Conservation (phyloP, 108 stramenopile genomes). For the Cafeteria roenbergensis region DNA sequence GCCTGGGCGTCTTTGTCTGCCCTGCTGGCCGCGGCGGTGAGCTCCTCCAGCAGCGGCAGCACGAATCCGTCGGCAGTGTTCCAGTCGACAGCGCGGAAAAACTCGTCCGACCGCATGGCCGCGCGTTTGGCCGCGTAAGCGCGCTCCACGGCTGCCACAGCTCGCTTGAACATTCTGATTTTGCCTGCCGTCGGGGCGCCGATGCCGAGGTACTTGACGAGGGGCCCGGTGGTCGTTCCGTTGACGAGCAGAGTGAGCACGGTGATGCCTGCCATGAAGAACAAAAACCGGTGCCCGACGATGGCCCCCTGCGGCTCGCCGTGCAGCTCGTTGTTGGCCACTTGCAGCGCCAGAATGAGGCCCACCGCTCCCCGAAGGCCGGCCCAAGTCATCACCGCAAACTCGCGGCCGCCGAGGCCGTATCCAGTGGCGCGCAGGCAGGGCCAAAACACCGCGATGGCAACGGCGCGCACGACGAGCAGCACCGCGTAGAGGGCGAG, state of each 20-base stretch:
- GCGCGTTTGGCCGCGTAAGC: too few species aligned
- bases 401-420: constrained; percentile 14
- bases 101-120: too few species aligned
- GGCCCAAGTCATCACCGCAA: constrained; percentile 29
- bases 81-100: too few species aligned
- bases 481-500: constrained; percentile 31
- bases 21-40: too few species aligned
- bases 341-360: constrained; percentile 41
- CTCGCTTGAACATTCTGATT: too few species aligned
- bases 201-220: constrained; percentile 24
- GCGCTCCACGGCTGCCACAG: too few species aligned
- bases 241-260: constrained; percentile 39
- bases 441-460: constrained; percentile 23
- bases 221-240: constrained; percentile 32
- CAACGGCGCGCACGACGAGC: constrained; percentile 26
- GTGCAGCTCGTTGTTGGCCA: constrained; percentile 26
- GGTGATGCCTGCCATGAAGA: constrained; percentile 40
- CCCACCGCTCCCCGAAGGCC: constrained; percentile 51
- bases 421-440: constrained; percentile 6
- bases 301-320: too few species aligned
- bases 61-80: too few species aligned
- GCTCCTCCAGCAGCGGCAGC: too few species aligned
- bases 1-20: too few species aligned
- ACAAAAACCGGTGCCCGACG: too few species aligned
- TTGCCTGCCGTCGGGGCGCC: too few species aligned